Percentiles rank a stretch among this genome's conserved stretches.
Conservation (phyloP, 768 basidiomycete genomes). For the Piloderma croceum region DNA sequence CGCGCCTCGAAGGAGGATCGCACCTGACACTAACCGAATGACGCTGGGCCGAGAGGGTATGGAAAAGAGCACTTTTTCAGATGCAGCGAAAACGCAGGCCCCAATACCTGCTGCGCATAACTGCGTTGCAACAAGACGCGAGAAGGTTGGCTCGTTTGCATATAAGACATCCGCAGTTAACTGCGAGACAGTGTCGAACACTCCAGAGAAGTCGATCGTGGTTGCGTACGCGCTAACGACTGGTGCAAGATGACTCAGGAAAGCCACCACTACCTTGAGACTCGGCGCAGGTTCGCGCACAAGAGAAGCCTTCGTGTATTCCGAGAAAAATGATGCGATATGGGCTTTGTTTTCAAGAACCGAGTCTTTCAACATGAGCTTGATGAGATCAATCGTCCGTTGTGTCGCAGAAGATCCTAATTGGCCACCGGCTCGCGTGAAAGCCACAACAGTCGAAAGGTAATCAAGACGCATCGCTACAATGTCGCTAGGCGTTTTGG, state of each 20-base stretch:
- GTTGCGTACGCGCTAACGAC: slow-evolving; percentile 46
- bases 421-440: slow-evolving; percentile 45
- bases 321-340: slow-evolving; percentile 48
- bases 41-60: slow-evolving; percentile 37
- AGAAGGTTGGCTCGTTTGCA: slow-evolving; percentile 48
- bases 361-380: slow-evolving; percentile 50
- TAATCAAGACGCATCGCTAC: slow-evolving; percentile 61
- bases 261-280: slow-evolving; percentile 43
- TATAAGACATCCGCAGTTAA: slow-evolving; percentile 43
- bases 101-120: slow-evolving; percentile 42
- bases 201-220: slow-evolving; percentile 50
- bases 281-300: slow-evolving; percentile 39
- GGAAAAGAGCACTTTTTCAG: slow-evolving; percentile 35
- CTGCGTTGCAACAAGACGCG: slow-evolving; percentile 38
- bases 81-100: slow-evolving; percentile 41
- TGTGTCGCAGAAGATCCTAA: slow-evolving; percentile 35
- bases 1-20: slow-evolving; percentile 43
- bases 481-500: slow-evolving; percentile 48
- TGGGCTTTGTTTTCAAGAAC: slow-evolving; percentile 30
- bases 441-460: slow-evolving; percentile 47
- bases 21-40: slow-evolving; percentile 36
- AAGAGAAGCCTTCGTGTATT: slow-evolving; percentile 46
- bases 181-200: slow-evolving; percentile 46
- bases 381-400: slow-evolving; percentile 42
- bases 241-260: slow-evolving; percentile 53